Base-by-base conservation (phyloP, 1,284 basidiomycete species). In the Mycena citricolor region DNA sequence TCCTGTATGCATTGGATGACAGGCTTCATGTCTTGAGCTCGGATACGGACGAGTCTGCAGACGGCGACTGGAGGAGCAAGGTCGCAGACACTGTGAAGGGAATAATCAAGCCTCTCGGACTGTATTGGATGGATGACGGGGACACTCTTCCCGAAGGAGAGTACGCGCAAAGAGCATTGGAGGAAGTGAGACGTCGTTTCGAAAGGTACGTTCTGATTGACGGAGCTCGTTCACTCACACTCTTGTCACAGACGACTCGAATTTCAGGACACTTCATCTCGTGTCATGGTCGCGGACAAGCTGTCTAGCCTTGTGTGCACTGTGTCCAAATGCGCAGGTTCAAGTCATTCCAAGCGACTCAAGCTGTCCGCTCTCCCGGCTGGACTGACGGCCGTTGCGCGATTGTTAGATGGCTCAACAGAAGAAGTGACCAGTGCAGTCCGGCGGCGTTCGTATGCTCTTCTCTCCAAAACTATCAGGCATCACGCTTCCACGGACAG, bases 81-180 rank as follows among this genome's bases (percentile, higher is more conserved):
- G 54, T 71, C 2, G 59, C 56, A 24, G 46, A 39, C 5, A 39
- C 54, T 2, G 56, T 77, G 3, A 61, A 68, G 52, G 57, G 57
- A 1, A 60, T 80, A 26, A 59, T 73, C 16, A 56, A 64, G 39
- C 71, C 72, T 12, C 64, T 69, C 33, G 59, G 67, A 3, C 54
- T 73, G 6, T 55, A 63, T 8, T 79, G 75, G 77, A 73, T 71
- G 64, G 68, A 70, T 19, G 68, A 72, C 32, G 71, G 74, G 31
- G 60, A 63, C 26, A 53, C 57, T 13, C 54, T 69, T 14, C 44
- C 62, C 0, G 68, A 74, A 40, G 50, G 55, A 8, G 51, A 61
- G 12, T 71, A 68, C 32, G 56, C 61, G 19, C 54, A 59, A 26
- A 61, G 65, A 30, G 67, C 68, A 11, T 49, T 78, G 1, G 56